These are phyloP conservation scores for Fusarium lateritium DNA, from an alignment of 2,329 filamentous ascomycete species.

Conservation along the genomic window DNA sequence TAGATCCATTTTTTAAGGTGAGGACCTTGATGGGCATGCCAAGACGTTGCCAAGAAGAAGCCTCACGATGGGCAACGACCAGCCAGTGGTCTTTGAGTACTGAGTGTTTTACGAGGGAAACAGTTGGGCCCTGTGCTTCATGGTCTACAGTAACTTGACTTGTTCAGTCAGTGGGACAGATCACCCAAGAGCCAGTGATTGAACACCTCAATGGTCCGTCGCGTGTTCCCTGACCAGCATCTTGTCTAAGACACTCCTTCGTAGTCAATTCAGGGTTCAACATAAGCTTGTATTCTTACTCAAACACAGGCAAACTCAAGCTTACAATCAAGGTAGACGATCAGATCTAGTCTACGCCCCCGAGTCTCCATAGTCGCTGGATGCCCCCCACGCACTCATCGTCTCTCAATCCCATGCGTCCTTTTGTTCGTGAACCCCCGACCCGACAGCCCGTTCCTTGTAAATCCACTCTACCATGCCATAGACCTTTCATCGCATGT, in stretches of 20 bases:
- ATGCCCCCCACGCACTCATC: conserved; percentile 17
- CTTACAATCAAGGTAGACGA: background rate
- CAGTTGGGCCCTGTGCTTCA: background rate
- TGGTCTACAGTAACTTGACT: background rate
- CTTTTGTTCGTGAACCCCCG: conserved; percentile 1
- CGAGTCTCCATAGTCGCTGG: conserved; percentile 1
- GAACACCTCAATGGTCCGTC: background rate
- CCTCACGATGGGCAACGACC: conserved; percentile 19
- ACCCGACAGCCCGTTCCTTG: conserved; percentile 13
- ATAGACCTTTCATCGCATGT: conserved; percentile 3
- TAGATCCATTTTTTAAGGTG: conserved; percentile 39
- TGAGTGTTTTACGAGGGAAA: background rate
- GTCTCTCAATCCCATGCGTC: background rate
- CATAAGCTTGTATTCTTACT: background rate
- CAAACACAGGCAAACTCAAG: background rate
- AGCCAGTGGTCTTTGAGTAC: background rate
- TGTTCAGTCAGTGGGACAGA: too few relatives aligned
- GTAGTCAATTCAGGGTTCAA: background rate
- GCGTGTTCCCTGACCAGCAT: background rate
- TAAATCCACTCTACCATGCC: background rate
- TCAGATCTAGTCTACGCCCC: background rate
- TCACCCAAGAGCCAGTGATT: background rate
- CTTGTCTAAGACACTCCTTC: background rate
- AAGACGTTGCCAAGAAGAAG: conserved; percentile 37
- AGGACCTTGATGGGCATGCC: conserved; percentile 48